These are phyloP conservation scores for Saccharum hybrid DNA, from an alignment of 202 grass and related monocot species.

Conservation along the genomic window DNA sequence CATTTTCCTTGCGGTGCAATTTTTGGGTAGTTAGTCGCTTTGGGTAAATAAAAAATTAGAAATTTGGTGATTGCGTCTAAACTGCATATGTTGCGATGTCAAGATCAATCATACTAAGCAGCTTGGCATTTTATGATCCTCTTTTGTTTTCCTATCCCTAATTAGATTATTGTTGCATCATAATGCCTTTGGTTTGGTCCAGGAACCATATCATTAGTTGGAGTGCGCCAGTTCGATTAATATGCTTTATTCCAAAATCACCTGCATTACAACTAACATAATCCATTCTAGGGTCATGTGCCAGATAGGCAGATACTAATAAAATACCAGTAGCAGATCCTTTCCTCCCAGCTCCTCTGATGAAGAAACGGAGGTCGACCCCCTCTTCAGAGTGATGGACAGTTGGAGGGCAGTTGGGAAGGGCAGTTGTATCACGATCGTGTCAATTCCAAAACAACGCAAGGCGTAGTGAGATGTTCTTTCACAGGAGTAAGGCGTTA, in stretches of 20 bases:
- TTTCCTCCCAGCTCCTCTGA: slow-evolving; percentile 12
- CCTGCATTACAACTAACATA: not conserved
- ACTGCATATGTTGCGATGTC: slow-evolving; percentile 17
- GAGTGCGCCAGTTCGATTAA: not conserved
- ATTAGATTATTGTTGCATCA: not conserved
- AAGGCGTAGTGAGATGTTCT: not conserved
- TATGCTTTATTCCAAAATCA: not conserved
- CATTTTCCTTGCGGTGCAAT: not conserved
- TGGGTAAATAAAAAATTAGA: not conserved
- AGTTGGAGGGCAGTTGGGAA: too few relatives aligned
- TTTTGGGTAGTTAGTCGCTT: not conserved
- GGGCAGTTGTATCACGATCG: not conserved
- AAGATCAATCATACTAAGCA: slow-evolving; percentile 34
- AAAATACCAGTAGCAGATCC: not conserved
- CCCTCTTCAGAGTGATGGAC: too few relatives aligned
- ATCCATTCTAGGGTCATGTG: not conserved
- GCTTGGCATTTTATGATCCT: not conserved
- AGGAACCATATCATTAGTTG: not conserved
- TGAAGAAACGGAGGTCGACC: not conserved
- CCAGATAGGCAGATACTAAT: not conserved
- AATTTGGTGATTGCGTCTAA: not conserved
- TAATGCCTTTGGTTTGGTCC: slow-evolving; percentile 10
- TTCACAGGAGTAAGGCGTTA: not conserved
- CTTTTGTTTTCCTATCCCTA: not conserved
- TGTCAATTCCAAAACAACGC: not conserved